Percentiles rank a stretch among this genome's conserved stretches.
These are phyloP conservation scores for Alternaria metachromatica DNA, from an alignment of 2,329 filamentous ascomycete species.

Conservation along the genomic window DNA sequence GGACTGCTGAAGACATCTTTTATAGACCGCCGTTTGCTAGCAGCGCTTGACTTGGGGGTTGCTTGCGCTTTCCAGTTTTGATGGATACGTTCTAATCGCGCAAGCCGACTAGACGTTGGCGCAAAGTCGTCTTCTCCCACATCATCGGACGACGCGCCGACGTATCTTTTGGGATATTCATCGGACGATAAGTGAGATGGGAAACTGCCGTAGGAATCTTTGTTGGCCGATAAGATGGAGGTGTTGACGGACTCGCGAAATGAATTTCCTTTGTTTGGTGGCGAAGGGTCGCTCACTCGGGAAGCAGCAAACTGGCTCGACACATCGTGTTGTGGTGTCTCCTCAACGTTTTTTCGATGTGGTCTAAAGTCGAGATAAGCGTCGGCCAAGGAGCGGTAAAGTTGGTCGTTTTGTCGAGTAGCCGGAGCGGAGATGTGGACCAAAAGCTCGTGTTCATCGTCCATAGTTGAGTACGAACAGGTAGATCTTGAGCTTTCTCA, in stretches of 20 bases:
- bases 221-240: conserved; percentile 24
- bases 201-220: conserved; percentile 45
- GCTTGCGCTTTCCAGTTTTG: conserved; percentile 28
- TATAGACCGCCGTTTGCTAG: background rate
- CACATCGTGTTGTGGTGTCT: background rate
- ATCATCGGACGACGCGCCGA: background rate
- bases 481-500: conserved; percentile 5
- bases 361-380: conserved; percentile 51
- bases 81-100: conserved; percentile 35
- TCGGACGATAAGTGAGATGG: conserved; percentile 32
- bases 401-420: conserved; percentile 51
- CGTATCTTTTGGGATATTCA: background rate
- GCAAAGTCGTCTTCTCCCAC: conserved; percentile 8
- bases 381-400: conserved; percentile 49
- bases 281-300: background rate
- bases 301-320: background rate
- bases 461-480: conserved; percentile 26
- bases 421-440: conserved; percentile 56
- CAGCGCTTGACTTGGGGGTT: conserved; percentile 13
- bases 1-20: background rate
- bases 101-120: conserved; percentile 29
- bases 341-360: background rate
- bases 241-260: background rate
- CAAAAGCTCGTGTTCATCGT: conserved; percentile 53
- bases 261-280: background rate